A percentile compares a stretch with the other conserved stretches of the same genome.
Conservation (phyloP, 495 filamentous ascomycete species). For the Extremus antarcticus region DNA sequence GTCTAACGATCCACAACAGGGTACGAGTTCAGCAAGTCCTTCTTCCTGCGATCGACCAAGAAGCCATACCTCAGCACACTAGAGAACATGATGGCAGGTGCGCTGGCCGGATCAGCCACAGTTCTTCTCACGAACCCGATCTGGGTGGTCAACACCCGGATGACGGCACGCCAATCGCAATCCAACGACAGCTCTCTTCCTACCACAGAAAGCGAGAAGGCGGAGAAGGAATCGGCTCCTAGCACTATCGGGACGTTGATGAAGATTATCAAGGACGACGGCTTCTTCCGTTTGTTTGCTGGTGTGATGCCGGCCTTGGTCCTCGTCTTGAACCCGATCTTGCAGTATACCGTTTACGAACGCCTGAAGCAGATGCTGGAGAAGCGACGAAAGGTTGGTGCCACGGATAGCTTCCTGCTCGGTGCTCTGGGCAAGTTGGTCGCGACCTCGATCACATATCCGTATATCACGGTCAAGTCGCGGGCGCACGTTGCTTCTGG, state of each 20-base stretch:
- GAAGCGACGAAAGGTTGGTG: constrained; percentile 58
- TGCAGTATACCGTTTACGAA: constrained; percentile 98
- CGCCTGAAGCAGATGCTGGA: constrained; percentile 76
- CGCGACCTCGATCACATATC: constrained; percentile 89
- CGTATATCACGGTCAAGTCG: constrained; percentile 97
- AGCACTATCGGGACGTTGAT: constrained; percentile 71
- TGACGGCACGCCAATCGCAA: constrained; percentile 73
- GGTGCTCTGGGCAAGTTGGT: constrained; percentile 90
- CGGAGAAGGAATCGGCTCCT: constrained; percentile 31
- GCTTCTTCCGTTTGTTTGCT: constrained; percentile 71
- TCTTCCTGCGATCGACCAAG: constrained; percentile 71
- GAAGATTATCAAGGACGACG: constrained; percentile 66
- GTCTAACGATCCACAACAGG: constrained; percentile 26
- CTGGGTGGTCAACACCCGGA: constrained; percentile 96
- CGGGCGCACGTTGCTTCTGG: constrained; percentile 81
- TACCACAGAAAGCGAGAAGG: constrained; percentile 24
- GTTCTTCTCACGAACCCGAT: constrained; percentile 96
- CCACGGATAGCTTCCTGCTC: constrained; percentile 77
- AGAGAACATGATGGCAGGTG: constrained; percentile 88
- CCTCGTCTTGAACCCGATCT: constrained; percentile 91
- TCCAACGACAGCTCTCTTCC: constrained; percentile 40
- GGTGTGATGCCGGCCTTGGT: constrained; percentile 88
- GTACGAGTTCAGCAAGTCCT: constrained; percentile 93
- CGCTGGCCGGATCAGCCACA: constrained; percentile 87
- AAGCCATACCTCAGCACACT: constrained; percentile 73